These are phyloP conservation scores for Sapria himalayana DNA, from an alignment of 345 rosid genomes.

Conservation along the genomic window DNA sequence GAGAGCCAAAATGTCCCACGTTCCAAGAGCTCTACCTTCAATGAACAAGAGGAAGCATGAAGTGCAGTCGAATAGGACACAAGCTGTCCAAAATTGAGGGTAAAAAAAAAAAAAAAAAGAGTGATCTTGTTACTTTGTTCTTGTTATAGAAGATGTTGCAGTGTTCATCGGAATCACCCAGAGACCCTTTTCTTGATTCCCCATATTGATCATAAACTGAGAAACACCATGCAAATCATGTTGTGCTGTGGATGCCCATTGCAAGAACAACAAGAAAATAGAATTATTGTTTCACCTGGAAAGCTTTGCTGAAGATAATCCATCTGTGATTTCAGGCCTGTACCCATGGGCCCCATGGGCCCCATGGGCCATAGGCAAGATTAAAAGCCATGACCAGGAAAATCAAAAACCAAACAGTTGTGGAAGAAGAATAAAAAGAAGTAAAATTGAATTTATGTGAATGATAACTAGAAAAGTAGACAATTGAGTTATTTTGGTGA, in stretches of 20 bases:
- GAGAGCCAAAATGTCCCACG: conserved; percentile 99
- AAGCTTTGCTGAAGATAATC: conserved; percentile 79
- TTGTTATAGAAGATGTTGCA: conserved; percentile 90
- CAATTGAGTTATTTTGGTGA: too few relatives aligned
- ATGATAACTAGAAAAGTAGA: too few relatives aligned
- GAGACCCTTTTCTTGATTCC: conserved; percentile 67
- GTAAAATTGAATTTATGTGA: too few relatives aligned
- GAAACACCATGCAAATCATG: too few relatives aligned
- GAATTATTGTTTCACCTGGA: conserved; percentile 65
- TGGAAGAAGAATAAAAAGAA: too few relatives aligned
- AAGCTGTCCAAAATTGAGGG: neutral
- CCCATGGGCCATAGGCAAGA: neutral
- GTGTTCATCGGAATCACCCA: conserved; percentile 52
- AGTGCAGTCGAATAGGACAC: neutral
- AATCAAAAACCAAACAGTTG: neutral
- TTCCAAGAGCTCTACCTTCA: conserved; percentile 86
- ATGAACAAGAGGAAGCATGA: conserved; percentile 9
- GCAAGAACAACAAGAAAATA: too few relatives aligned
- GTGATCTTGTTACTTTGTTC: conserved; percentile 35
- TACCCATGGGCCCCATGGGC: too few relatives aligned
- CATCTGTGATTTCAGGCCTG: conserved; percentile 74
- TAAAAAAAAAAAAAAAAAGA: neutral
- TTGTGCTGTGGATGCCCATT: too few relatives aligned
- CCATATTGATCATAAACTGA: conserved; percentile 82
- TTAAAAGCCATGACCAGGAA: conserved; percentile 1